Evolutionary conservation across 495 filamentous ascomycete genomes (phyloP).

Genomic region (Neurospora tetraspora): DNA sequence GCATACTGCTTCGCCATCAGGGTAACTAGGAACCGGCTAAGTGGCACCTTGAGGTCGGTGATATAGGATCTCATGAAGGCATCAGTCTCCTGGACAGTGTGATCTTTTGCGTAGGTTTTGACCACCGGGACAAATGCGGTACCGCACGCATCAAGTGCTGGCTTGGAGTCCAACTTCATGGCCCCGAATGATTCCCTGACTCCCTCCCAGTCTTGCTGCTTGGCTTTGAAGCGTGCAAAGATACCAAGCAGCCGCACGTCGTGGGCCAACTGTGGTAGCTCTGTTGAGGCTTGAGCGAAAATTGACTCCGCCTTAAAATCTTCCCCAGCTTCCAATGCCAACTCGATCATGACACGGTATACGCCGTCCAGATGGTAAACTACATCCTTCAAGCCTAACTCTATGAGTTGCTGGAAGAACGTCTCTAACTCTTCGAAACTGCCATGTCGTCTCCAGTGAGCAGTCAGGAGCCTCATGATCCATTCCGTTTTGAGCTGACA

Average conservation of each 20-base stretch:
- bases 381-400: conserved; percentile 8
- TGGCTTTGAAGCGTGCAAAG: conserved; percentile 30
- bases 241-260: conserved; percentile 25
- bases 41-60: conserved; percentile 19
- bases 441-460: conserved; percentile 20
- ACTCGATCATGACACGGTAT: conserved; percentile 30
- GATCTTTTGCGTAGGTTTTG: conserved; percentile 30
- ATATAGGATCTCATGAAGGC: conserved; percentile 30
- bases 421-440: conserved; percentile 15
- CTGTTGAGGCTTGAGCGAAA: conserved; percentile 8
- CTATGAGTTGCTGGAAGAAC: conserved; percentile 18
- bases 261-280: conserved; percentile 10
- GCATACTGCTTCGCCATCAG: conserved; percentile 38
- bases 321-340: conserved; percentile 28
- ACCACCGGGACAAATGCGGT: conserved; percentile 32
- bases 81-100: conserved; percentile 31
- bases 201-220: conserved; percentile 34
- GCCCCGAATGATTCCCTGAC: conserved; percentile 26
- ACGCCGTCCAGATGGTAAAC: conserved; percentile 15
- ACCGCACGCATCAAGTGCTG: conserved; percentile 12
- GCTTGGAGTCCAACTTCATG: conserved; percentile 17
- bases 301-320: conserved; percentile 19
- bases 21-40: conserved; percentile 28
- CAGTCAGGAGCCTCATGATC: conserved; percentile 22
- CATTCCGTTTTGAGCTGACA: conserved; percentile 18